Base-by-base conservation (phyloP, 2,329 filamentous ascomycete species). In the Monilinia laxa region DNA sequence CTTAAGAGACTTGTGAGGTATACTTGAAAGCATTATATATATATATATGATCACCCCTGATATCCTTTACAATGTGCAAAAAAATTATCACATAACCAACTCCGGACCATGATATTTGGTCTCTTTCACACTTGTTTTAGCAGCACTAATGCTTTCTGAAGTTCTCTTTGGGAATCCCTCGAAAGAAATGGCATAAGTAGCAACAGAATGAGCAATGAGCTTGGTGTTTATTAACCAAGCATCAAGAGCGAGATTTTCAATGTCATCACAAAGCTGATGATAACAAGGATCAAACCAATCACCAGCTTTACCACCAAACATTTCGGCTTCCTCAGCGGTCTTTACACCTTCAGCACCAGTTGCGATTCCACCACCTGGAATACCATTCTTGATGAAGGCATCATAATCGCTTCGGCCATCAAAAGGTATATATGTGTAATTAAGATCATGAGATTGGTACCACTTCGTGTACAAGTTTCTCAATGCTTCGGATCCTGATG, bases 391-490 rank as follows among this genome's bases (percentile, higher is more conserved):
- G 73, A 93, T 89, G 80, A 94, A 93, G 1, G 86, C 88, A 62
- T 88, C 89, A 73, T 94, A 94, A 77, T 95, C 91, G 70, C 88
- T 91, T 67, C 91, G 87, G 9, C 91, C 91, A 72, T 92, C 89
- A 71, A 95, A 94, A 2, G 86, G 84, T 38, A 90, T 90, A 67
- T 90, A 86, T 0, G 86, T 90, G 75, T 87, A 88, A 77, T 87
- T 87, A 66, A 87, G 81, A 1, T 82, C 87, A 28, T 87, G 81
- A 2, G 80, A 77, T 68, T 82, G 77, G 79, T 89, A 93, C 82
- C 85, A 92, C 59, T 87, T 80, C 25, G 87, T 80, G 76, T 91
- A 92, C 47, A 92, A 79, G 68, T 88, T 79, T 67, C 88, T 84
- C 66, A 92, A 81, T 75, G 92, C 83, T 69, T 88, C 85, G 0